Base-by-base conservation (phyloP, 768 basidiomycete genomes). In the Trametes elegans region DNA sequence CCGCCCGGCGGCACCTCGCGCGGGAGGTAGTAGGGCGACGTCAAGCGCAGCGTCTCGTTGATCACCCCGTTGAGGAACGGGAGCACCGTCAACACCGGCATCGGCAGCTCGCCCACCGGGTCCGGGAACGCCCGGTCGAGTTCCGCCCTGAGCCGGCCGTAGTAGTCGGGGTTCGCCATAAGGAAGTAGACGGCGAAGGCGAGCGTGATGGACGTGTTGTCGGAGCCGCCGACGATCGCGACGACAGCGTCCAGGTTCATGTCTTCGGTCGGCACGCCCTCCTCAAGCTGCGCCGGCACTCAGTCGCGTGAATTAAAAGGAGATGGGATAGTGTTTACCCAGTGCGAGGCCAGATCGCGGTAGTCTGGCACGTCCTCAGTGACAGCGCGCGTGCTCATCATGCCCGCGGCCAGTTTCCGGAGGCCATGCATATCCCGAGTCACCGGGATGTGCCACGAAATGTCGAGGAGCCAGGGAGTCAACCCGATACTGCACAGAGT, bases 11-110 rank as follows among this genome's bases (percentile, higher is more conserved):
- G 70, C 2, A 64, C 66, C 32, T 68, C 58, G 5, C 72, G 65
- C 9, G 70, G 69, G 24, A 73, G 55, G 35, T 52, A 53, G 56
- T 68, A 66, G 0, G 70, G 70, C 1, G 71, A 46, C 6, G 62
- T 61, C 6, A 74, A 52, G 0, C 71, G 65, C 7, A 74, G 57
- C 6, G 64, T 42, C 55, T 74, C 72, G 40, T 66, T 59, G n/a
- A 72, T 50, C 4, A 71, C 70, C 8, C 67, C 72, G 46, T 64
- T 64, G 34, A 74, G 67, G 46, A 64, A 71, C 5, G 70, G 68
- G 19, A 74, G 61, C 10, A 54, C 39, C 9, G 47, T 32, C 9
- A 73, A 62, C 5, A 29, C 49, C 31, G 57, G 45, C 27, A 34
- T 42, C 36, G 65, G 45, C n/a, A 66, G 45, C 2, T 42, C 19